A percentile compares a stretch with the other conserved stretches of the same genome.
Evolutionary conservation across 148 eudicot species (phyloP).

Genomic region (Salicornia ramosissima): DNA sequence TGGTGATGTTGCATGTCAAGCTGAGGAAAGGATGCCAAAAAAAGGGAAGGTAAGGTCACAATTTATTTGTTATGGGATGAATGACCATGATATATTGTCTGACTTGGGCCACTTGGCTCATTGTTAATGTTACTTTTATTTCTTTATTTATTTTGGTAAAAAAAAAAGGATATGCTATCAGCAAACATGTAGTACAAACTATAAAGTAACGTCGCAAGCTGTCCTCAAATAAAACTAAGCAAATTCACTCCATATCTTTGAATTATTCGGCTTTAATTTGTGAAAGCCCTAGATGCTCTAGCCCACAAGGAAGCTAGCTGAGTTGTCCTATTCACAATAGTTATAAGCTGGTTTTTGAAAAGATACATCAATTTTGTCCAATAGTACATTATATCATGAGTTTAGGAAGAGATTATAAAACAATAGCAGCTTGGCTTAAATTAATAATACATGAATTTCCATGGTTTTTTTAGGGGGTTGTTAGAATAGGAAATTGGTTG

Average conservation of each 20-base stretch:
- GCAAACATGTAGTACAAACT: neutral
- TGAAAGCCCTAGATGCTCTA: neutral
- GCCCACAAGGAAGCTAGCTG: neutral
- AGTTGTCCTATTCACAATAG: neutral
- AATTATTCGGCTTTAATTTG: neutral
- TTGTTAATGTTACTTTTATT: no score
- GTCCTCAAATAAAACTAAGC: neutral
- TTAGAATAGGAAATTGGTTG: no score
- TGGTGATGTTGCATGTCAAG: slow-evolving; percentile 33
- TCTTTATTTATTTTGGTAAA: no score
- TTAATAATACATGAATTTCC: no score
- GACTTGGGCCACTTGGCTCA: neutral
- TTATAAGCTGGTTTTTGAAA: neutral
- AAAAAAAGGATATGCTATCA: neutral
- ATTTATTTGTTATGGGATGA: neutral
- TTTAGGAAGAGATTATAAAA: no score
- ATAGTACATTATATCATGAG: neutral
- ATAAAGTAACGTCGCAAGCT: neutral
- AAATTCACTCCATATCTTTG: neutral
- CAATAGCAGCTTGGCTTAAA: no score
- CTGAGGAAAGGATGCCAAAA: slow-evolving; percentile 38
- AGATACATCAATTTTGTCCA: neutral
- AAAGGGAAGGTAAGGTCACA: slow-evolving; percentile 57
- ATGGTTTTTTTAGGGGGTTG: no score
- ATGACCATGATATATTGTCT: slow-evolving; percentile 14